phyloP scores from a whole-genome alignment of 352 stramenopile genomes.

The Phytophthora boehmeriae region DNA sequence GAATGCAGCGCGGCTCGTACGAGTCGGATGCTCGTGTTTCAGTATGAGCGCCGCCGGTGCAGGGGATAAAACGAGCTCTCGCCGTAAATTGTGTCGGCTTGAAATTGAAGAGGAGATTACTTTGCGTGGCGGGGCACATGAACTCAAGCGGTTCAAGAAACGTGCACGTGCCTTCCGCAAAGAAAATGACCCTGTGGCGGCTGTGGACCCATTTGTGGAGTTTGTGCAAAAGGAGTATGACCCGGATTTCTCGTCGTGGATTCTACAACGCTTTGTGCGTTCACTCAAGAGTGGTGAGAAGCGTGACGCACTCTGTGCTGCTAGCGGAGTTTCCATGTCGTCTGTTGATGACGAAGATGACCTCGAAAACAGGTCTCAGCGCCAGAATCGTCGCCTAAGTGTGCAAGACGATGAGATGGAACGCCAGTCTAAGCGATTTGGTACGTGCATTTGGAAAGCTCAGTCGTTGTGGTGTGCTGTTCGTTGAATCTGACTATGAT shows the following conservation, averaged over 20 bases:
- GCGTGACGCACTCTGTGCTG: slow-evolving; percentile 42
- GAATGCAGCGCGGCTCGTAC: slow-evolving; percentile 27
- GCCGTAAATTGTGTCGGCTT: slow-evolving; percentile 54
- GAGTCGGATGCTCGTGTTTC: slow-evolving; percentile 36
- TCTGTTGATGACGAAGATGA: slow-evolving; percentile 27
- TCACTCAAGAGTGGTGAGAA: slow-evolving; percentile 70
- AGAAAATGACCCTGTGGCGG: slow-evolving; percentile 66
- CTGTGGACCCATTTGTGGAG: slow-evolving; percentile 51
- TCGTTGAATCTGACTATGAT: slow-evolving; percentile 12
- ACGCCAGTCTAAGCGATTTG: slow-evolving; percentile 40
- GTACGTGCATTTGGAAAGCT: slow-evolving; percentile 22
- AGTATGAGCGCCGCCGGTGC: slow-evolving; percentile 16
- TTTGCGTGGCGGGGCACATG: slow-evolving; percentile 47
- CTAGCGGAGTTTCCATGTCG: slow-evolving; percentile 30
- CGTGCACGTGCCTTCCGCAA: slow-evolving; percentile 65
- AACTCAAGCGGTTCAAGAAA: slow-evolving; percentile 79
- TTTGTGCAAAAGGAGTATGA: slow-evolving; percentile 65
- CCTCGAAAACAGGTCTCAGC: slow-evolving; percentile 23
- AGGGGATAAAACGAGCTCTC: slow-evolving; percentile 29
- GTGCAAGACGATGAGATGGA: slow-evolving; percentile 30
- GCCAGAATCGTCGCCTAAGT: slow-evolving; percentile 12
- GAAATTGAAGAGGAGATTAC: slow-evolving; percentile 75
- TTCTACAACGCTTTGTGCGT: slow-evolving; percentile 53
- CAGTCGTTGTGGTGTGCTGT: not conserved
- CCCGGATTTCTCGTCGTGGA: slow-evolving; percentile 57